Conservation (phyloP, 2,329 filamentous ascomycete species). For the Pyrenophora tritici-repentis region DNA sequence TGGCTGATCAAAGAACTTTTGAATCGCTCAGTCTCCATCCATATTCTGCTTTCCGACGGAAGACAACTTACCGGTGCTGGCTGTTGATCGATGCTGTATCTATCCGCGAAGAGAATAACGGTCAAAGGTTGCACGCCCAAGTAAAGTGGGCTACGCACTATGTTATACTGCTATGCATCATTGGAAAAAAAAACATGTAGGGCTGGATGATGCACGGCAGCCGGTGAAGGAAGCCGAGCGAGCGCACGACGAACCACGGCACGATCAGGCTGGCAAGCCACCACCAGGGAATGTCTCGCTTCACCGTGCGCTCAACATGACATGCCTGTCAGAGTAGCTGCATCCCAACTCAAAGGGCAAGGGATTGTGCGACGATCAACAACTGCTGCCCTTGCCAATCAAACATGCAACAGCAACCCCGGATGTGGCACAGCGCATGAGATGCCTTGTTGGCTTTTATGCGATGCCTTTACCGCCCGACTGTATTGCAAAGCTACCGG, state of each 20-base stretch:
- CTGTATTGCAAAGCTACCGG: not conserved
- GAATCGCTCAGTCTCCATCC: too few relatives aligned
- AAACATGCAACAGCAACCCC: not conserved
- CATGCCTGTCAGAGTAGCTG: not conserved
- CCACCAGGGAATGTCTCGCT: conserved; percentile 1
- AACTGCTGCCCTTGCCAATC: conserved; percentile 3
- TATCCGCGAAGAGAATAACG: not conserved
- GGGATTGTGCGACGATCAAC: conserved; percentile 2
- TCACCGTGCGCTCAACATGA: not conserved
- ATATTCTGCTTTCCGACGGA: too few relatives aligned
- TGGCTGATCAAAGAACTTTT: too few relatives aligned
- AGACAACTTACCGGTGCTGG: not conserved
- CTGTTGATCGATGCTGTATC: not conserved
- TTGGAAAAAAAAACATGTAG: not conserved
- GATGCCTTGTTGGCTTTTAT: conserved; percentile 2
- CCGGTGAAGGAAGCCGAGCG: not conserved
- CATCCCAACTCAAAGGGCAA: conserved; percentile 3
- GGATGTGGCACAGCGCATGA: conserved; percentile 6
- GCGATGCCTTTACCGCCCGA: conserved; percentile 3
- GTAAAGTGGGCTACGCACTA: not conserved
- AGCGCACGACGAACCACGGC: not conserved
- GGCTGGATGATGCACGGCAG: not conserved
- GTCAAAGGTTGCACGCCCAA: not conserved
- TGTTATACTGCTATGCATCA: conserved; percentile 2
- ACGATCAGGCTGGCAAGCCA: not conserved